Evolutionary conservation across 768 basidiomycete species (phyloP).

Genomic region (Phlegmacium glaucopus): DNA sequence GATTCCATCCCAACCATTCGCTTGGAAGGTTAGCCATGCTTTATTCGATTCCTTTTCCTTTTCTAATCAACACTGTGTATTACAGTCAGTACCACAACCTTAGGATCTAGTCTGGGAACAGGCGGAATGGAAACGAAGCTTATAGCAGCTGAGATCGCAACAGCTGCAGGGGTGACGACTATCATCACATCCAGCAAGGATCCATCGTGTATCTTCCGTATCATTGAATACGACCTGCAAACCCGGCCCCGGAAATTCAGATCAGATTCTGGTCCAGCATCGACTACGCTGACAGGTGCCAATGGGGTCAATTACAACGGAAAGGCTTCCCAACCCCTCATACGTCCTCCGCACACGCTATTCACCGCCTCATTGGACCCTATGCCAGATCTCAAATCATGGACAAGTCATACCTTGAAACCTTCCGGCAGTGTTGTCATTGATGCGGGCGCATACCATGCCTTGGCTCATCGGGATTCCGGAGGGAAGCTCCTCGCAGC

Average conservation of each 20-base stretch:
- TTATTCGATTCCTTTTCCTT: not conserved
- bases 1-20: conserved; percentile 80
- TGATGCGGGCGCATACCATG: conserved; percentile 86
- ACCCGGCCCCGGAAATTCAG: conserved; percentile 19
- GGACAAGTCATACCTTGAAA: conserved; percentile 94
- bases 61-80: not conserved
- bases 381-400: conserved; percentile 84
- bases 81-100: conserved; percentile 86
- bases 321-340: conserved; percentile 1
- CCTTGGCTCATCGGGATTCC: conserved; percentile 80
- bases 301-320: not conserved
- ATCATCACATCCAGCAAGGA: conserved; percentile 84
- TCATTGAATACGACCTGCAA: conserved; percentile 72
- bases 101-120: conserved; percentile 92
- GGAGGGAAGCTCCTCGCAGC: conserved; percentile 89
- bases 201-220: conserved; percentile 69
- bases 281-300: not conserved
- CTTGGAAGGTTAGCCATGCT: conserved; percentile 55
- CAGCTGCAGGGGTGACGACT: conserved; percentile 90
- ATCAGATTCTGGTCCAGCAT: conserved; percentile 20
- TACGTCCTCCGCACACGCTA: conserved; percentile 79
- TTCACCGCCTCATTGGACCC: conserved; percentile 76
- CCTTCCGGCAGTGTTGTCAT: conserved; percentile 88
- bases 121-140: conserved; percentile 99
- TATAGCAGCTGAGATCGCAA: conserved; percentile 97